These are phyloP conservation scores for Aphanomyces euteiches DNA, from an alignment of 352 stramenopile genomes.

Conservation along the genomic window DNA sequence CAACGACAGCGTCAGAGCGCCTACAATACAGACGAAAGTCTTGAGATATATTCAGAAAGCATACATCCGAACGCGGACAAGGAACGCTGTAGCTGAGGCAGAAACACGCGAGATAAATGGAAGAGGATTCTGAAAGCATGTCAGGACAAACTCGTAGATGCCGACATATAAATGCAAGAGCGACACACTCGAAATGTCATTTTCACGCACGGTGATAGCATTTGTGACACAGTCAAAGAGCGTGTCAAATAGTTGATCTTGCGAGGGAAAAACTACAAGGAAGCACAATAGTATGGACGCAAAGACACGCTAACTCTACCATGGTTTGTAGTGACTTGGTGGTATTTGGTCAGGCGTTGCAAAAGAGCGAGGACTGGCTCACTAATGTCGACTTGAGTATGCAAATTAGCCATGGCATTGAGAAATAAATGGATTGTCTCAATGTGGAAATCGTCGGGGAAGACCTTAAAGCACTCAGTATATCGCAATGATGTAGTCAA, in stretches of 20 bases:
- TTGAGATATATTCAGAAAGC: not conserved
- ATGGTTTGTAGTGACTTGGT: conserved; percentile 38
- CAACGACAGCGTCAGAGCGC: conserved; percentile 22
- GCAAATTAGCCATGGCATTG: conserved; percentile 73
- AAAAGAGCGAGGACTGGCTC: conserved; percentile 92
- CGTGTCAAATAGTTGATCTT: conserved; percentile 19
- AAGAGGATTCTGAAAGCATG: conserved; percentile 13
- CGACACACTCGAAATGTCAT: conserved; percentile 18
- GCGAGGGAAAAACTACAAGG: conserved; percentile 16
- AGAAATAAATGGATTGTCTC: conserved; percentile 92
- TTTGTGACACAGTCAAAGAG: not conserved
- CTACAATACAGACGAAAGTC: not conserved
- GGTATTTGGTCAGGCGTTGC: conserved; percentile 91
- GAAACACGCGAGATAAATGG: not conserved
- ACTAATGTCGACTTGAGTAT: conserved; percentile 88
- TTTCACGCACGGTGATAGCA: not conserved
- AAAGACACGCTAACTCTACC: not conserved
- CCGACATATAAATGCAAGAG: conserved; percentile 18
- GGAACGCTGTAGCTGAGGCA: conserved; percentile 16
- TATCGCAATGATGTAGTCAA: not conserved
- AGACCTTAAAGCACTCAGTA: conserved; percentile 46
- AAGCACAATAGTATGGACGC: not conserved
- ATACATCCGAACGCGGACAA: conserved; percentile 26
- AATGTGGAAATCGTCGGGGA: conserved; percentile 97
- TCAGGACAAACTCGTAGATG: conserved; percentile 20